Base-by-base conservation (phyloP, 768 basidiomycete genomes). In the Termitomyces sp. region DNA sequence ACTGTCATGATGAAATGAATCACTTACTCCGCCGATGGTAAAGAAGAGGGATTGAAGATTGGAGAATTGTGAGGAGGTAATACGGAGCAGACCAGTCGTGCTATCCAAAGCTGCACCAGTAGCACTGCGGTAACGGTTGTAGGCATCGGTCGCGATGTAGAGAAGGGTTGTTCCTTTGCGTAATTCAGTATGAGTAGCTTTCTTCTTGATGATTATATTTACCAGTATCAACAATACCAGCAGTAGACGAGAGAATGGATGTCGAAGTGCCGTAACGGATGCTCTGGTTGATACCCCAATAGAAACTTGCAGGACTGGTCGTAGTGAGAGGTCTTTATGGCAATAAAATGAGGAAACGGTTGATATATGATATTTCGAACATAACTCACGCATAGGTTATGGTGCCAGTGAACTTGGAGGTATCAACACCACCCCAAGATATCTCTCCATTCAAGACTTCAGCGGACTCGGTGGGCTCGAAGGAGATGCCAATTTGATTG, bases 161-260 rank as follows among this genome's bases (percentile, higher is more conserved):
- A 83, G 64, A 59, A 83, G 70, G 19, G 81, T 82, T 17, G 80
- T 82, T 11, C 80, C 76, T 72, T 27, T 37, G 34, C 16, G 3
- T 4, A 25, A 11, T 7, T 50, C 21, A 17, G 17, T 5, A 11
- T 23, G n/a, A 41, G 21, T 0, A 16, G 14, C 34, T 37, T 25
- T 25, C 3, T 25, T 37, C 16, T 23, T 50, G n/a, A 10, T 3
- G 30, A 35, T 8, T 12, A n/a, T 12, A 10, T 67, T 30, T 61
- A 72, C 77, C 81, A 19, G 83, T 84, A 65, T 84, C 83, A 46
- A 85, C 80, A 57, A 86, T 80, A 56, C 84, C 84, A 42, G 80
- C 78, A 41, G 76, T 78, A 48, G 56, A 67, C 11, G 70, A 34
- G 51, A 84, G 68, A 49, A 84, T 81, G 19, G 70, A 69, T 7